Evolutionary conservation across 495 filamentous ascomycete species (phyloP), one percentile per base, ranked within the genome.

Genomic region (Aspergillus baeticus): DNA sequence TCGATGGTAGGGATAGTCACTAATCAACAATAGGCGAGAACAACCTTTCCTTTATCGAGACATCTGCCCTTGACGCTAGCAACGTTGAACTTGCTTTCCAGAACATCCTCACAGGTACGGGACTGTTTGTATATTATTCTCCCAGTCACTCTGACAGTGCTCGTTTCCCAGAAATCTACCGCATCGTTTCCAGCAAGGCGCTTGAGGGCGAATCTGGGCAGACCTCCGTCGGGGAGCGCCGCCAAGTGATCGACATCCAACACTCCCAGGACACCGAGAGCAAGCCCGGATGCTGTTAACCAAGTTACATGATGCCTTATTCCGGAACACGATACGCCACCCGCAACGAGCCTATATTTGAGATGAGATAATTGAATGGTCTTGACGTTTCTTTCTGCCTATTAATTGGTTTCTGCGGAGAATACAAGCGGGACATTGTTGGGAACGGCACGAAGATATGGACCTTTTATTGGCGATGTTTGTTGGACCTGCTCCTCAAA

Each of bases 81-180:
- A 99, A 99, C 69, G 95, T 99, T 57, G 95, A 99, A 79, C 87
- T 99, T 67, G 94, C 95, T 51, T 99, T 99, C 84, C 94, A 98
- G 75, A 98, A 98, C 72, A 98, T 98, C 69, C 82, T 99, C 69
- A 98, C 95, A 71, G 95, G 94, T 96, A 79, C 43, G 84, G 73
- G 2, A 10, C 31, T 15, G 11, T 4, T 0, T 26, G 11, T 13
- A 18, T n/a, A n/a, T 14, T 41, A 26, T 29, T 35, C 29, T 35
- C 20, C 22, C 21, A 6, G 15, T 18, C n/a, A 11, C 34, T 4
- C 43, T n/a, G 56, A 33, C 50, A 37, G 14, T 34, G 51, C 10
- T 17, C n/a, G 44, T 38, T 45, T 14, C 23, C 38, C 66, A 98
- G 95, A 98, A 81, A 99, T 99, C 77, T 99, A 98, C 84, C 89